These are phyloP conservation scores for Haberlea rhodopensis DNA, from an alignment of 257 asterid genomes.

Conservation along the genomic window DNA sequence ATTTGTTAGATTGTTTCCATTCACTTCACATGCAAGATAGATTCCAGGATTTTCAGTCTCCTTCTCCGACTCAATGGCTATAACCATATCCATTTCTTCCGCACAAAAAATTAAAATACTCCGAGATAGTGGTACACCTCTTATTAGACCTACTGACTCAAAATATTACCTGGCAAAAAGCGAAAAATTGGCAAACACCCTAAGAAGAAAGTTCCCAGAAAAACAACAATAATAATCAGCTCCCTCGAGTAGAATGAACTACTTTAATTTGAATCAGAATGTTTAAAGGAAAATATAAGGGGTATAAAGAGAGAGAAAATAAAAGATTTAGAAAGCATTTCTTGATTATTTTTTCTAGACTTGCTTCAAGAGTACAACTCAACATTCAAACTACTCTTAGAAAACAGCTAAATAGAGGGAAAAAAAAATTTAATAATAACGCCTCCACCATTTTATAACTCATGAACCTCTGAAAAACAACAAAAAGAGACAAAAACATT, in stretches of 20 bases:
- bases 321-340: background rate
- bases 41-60: conserved; percentile 39
- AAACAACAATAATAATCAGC: background rate
- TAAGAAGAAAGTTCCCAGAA: background rate
- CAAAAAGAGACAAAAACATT: conserved; percentile 33
- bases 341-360: too few relatives aligned
- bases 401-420: conserved; percentile 30
- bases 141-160: background rate
- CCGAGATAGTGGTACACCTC: background rate
- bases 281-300: background rate
- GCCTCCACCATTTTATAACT: conserved; percentile 18
- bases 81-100: conserved; percentile 41
- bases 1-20: conserved; percentile 40
- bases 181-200: background rate
- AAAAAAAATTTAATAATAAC: conserved; percentile 17
- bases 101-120: background rate
- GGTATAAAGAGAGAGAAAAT: background rate
- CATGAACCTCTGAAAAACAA: conserved; percentile 30
- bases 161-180: background rate
- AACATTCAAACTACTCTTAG: conserved; percentile 1
- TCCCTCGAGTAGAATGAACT: background rate
- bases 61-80: conserved; percentile 42
- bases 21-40: conserved; percentile 46
- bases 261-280: background rate
- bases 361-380: background rate